Evolutionary conservation across 805 yeast species (phyloP).

Genomic region (Kodamaea restingae): DNA sequence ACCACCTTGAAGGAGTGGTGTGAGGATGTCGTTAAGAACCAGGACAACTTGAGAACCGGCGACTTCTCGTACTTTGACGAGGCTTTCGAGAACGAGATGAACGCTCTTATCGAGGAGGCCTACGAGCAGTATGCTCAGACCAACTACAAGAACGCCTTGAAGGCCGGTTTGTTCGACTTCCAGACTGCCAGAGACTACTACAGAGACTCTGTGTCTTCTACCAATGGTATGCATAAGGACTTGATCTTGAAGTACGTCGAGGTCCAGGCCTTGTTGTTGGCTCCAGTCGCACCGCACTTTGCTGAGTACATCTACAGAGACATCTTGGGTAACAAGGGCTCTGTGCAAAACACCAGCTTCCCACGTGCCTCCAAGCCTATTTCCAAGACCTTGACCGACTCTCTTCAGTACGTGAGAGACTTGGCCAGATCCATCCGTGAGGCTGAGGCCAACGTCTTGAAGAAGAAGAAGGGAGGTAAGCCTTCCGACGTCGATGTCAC

Average conservation of each 20-base stretch:
- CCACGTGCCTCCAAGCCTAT: conserved; percentile 72
- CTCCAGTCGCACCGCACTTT: conserved; percentile 96
- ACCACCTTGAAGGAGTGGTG: conserved; percentile 93
- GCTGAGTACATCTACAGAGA: conserved; percentile 88
- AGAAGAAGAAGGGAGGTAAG: conserved; percentile 79
- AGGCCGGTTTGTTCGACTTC: conserved; percentile 87
- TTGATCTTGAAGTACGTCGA: conserved; percentile 80
- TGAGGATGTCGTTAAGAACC: conserved; percentile 63
- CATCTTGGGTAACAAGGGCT: conserved; percentile 57
- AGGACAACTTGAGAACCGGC: conserved; percentile 38
- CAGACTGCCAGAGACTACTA: conserved; percentile 95
- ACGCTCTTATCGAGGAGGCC: conserved; percentile 69
- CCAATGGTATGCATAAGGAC: conserved; percentile 73
- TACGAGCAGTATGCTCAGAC: conserved; percentile 67
- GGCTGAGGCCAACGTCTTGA: conserved; percentile 79
- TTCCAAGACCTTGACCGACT: conserved; percentile 56
- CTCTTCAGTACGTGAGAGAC: conserved; percentile 75
- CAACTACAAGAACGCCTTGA: conserved; percentile 83
- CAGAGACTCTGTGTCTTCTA: conserved; percentile 67
- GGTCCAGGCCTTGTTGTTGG: conserved; percentile 74
- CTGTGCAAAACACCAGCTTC: conserved; percentile 75
- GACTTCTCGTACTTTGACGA: conserved; percentile 66
- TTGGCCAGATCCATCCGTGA: conserved; percentile 86
- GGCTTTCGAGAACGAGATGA: conserved; percentile 94
- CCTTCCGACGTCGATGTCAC: conserved; percentile 68